Evolutionary conservation across 148 eudicot genomes (phyloP).

Genomic region (Rhododendron molle): DNA sequence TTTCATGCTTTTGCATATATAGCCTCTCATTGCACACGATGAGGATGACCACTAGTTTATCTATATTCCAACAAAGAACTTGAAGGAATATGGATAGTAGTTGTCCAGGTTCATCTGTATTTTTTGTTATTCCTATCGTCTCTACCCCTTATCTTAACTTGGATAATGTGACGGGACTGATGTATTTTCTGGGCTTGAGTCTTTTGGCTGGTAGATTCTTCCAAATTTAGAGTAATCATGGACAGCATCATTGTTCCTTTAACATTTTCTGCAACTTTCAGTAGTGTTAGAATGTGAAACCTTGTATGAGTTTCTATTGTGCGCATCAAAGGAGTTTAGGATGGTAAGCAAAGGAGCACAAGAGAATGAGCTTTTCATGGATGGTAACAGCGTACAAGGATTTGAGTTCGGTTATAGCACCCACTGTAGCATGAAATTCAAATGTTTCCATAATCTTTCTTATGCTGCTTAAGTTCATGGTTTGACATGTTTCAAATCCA

Average conservation of each 20-base stretch:
- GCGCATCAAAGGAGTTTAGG: background rate
- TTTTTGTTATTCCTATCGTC: background rate
- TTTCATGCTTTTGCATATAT: background rate
- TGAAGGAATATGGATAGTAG: background rate
- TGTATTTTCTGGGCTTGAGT: background rate
- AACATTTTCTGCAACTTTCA: background rate
- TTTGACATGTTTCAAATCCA: background rate
- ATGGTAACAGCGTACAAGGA: background rate
- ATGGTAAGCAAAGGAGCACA: background rate
- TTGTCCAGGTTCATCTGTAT: background rate
- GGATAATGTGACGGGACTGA: background rate
- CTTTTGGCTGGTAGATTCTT: background rate
- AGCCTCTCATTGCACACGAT: background rate
- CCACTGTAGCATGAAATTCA: background rate
- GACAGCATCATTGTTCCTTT: background rate
- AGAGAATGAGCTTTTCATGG: background rate
- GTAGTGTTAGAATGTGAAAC: background rate
- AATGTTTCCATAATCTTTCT: background rate
- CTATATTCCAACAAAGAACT: background rate
- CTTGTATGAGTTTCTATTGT: background rate
- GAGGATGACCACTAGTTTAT: background rate
- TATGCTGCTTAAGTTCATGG: background rate
- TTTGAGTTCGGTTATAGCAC: background rate
- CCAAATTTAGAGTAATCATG: background rate
- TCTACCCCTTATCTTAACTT: background rate